These are phyloP conservation scores for Citrus australasica DNA, from an alignment of 345 rosid genomes.

Conservation along the genomic window DNA sequence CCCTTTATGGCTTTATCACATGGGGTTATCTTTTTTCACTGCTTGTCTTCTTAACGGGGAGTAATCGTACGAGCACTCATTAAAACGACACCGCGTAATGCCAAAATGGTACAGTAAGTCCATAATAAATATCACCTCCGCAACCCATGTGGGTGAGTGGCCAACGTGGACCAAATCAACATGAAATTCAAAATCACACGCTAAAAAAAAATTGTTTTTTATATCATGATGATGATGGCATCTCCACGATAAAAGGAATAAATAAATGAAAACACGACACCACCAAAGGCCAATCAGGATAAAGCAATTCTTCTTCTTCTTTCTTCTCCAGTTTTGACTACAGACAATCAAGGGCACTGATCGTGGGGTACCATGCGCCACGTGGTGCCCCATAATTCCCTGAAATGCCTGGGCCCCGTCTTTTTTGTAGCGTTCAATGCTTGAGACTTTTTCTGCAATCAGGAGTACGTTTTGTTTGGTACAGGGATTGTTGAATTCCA, in stretches of 20 bases:
- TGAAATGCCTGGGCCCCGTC: not conserved
- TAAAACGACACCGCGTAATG: not conserved
- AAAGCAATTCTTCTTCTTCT: not conserved
- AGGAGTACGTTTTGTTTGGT: not conserved
- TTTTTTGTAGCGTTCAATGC: not conserved
- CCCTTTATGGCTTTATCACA: no score
- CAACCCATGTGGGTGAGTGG: not conserved
- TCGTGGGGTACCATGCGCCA: not conserved
- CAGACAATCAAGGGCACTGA: not conserved
- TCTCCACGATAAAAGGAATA: not conserved
- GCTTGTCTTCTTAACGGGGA: not conserved
- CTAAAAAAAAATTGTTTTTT: not conserved
- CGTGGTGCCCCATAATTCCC: not conserved
- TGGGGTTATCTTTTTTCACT: not conserved
- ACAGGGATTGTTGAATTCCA: not conserved
- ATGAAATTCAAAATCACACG: not conserved
- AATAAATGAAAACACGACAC: not conserved
- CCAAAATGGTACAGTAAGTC: no score
- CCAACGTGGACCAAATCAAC: not conserved
- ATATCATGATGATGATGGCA: not conserved
- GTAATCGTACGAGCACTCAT: not conserved
- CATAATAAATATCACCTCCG: no score
- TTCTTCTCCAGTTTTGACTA: no score
- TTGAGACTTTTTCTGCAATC: not conserved
- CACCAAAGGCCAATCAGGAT: not conserved